A percentile compares a stretch with the other conserved stretches of the same genome.
Conservation (phyloP, 306 rosid species). For the Dalbergia oliveri region DNA sequence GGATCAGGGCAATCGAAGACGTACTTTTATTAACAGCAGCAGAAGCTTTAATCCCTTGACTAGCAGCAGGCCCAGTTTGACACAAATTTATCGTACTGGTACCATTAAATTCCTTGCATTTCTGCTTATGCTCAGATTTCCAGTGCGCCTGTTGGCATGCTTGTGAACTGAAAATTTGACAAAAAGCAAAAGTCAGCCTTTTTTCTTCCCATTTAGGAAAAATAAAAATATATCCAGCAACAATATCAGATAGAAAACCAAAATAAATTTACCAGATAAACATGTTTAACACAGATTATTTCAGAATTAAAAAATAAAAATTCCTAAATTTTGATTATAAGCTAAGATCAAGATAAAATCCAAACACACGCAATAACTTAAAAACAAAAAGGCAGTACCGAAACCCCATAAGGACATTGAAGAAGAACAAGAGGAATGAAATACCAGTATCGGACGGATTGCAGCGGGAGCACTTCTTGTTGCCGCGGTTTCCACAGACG, state of each 20-base stretch:
- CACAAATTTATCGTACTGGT: conserved; percentile 32
- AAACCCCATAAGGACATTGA: background rate
- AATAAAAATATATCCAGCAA: background rate
- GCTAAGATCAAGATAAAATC: no score
- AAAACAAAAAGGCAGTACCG: no score
- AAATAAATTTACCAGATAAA: background rate
- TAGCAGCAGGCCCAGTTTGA: conserved; percentile 30
- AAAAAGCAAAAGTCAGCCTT: conserved; percentile 13
- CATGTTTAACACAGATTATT: no score
- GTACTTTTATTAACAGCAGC: conserved; percentile 49
- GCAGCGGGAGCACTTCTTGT: conserved; percentile 79
- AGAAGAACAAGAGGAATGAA: background rate
- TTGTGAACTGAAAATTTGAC: conserved; percentile 61
- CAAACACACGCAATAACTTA: no score
- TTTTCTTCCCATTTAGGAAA: no score
- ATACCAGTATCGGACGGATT: conserved; percentile 81
- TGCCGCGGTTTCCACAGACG: conserved; percentile 56
- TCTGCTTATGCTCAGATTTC: conserved; percentile 71
- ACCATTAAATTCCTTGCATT: conserved; percentile 58
- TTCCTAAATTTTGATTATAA: no score
- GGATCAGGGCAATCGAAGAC: conserved; percentile 65
- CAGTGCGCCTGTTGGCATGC: conserved; percentile 77
- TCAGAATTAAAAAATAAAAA: no score
- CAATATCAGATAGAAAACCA: background rate
- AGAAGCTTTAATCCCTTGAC: conserved; percentile 48